A percentile compares a stretch with the other conserved stretches of the same genome.
phyloP scores from a whole-genome alignment of 352 stramenopile species.

The Phytophthora cajani region DNA sequence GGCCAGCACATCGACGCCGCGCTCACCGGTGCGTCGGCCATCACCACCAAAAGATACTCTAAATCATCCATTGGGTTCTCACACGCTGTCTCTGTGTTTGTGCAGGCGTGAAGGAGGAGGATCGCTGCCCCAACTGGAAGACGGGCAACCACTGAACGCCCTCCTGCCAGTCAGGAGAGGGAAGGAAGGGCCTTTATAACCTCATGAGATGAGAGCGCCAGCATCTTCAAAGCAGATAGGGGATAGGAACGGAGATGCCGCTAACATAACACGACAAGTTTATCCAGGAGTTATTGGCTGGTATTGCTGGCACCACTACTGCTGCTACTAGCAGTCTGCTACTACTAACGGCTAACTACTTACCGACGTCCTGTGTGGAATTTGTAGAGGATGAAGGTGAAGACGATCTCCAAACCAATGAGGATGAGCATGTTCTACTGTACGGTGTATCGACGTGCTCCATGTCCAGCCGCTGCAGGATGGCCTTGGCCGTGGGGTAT shows the following conservation, averaged over 20 bases:
- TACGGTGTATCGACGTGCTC: conserved; percentile 45
- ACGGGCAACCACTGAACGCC: conserved; percentile 52
- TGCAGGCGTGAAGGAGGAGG: conserved; percentile 45
- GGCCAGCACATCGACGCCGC: conserved; percentile 62
- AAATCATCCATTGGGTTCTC: not conserved
- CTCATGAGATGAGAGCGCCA: not conserved
- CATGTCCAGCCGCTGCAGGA: conserved; percentile 50
- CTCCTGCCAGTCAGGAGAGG: not conserved
- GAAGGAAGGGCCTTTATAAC: not conserved
- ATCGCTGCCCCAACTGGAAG: conserved; percentile 65
- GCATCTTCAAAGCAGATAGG: conserved; percentile 4
- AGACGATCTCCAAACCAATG: conserved; percentile 51
- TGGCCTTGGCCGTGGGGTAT: conserved; percentile 9
- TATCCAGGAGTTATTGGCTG: too few species aligned
- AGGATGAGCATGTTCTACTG: conserved; percentile 58
- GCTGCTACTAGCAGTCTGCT: too few species aligned
- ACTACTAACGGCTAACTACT: not conserved
- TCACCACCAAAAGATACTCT: not conserved
- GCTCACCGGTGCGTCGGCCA: conserved; percentile 31
- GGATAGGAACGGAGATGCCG: conserved; percentile 6
- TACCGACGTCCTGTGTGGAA: conserved; percentile 26
- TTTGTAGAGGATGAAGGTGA: conserved; percentile 41
- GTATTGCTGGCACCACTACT: too few species aligned
- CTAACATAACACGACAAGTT: not conserved
- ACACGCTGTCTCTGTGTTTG: not conserved